Base-by-base conservation (phyloP, 139 green algal genomes). In the Volvox africanus region DNA sequence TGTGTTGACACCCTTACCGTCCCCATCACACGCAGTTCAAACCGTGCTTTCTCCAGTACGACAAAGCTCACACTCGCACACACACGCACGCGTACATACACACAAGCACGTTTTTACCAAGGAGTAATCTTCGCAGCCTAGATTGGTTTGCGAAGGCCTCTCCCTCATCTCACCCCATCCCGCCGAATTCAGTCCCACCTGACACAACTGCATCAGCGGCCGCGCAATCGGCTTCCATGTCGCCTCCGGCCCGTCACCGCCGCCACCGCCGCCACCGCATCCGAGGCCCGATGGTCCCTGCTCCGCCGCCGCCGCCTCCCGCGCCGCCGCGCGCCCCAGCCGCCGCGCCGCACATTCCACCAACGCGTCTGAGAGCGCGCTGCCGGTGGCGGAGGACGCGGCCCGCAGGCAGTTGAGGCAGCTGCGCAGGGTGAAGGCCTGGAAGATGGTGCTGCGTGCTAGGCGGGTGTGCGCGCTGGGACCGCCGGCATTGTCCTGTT, bases 361-460 rank as follows among this genome's bases (percentile, higher is more conserved):
- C 65, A 88, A 26, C 21, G 65, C 65, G 65, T 88, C 82, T 62
- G 82, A 69, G 50, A 88, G 82, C 35, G 65, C 82, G 11, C 55
- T 61, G 80, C 80, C 80, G 82, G 82, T 77, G 33, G 82, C 32
- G 65, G 62, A 35, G 35, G 62, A 13, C 65, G 65, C 61, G 82
- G 82, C 65, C n/a, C 22, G 33, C 82, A 88, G 82, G 22, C 21
- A n/a, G 65, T 88, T 88, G 22, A 88, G 65, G 82, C 82, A 88
- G 82, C 82, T 67, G 82, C 81, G 82, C 30, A 96, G 89, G 33
- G 89, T 86, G 65, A 95, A 96, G 18, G 86, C 77, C 30, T 91
- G 81, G 37, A 96, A 95, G 16, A 36, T 30, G 13, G 80, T 35
- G 73, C 90, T 83, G 35, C 93, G 71, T 33, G 88, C 92, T 30